A percentile compares a stretch with the other conserved stretches of the same genome.
These are phyloP conservation scores for Papiliotrema terrestris DNA, from an alignment of 1,284 basidiomycete genomes.

Conservation along the genomic window DNA sequence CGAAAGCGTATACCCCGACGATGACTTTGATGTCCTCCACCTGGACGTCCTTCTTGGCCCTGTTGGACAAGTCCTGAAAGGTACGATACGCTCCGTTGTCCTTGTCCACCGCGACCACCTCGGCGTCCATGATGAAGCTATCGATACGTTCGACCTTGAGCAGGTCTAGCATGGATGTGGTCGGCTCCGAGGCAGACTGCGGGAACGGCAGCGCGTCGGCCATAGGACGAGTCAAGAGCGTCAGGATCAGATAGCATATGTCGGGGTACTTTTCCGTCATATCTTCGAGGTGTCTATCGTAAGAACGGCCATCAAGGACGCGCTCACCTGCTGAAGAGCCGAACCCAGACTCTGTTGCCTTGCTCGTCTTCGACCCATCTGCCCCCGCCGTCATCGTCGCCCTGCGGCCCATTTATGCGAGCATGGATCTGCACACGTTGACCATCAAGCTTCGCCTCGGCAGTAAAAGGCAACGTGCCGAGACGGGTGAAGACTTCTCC, in stretches of 20 bases:
- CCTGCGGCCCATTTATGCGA: constrained; percentile 40
- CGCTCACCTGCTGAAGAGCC: constrained; percentile 68
- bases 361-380: constrained; percentile 51
- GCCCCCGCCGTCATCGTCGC: constrained; percentile 45
- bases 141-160: constrained; percentile 45
- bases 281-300: constrained; percentile 70
- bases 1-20: constrained; percentile 94
- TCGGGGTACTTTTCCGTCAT: constrained; percentile 96
- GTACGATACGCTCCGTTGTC: constrained; percentile 80
- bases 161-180: constrained; percentile 23
- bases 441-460: constrained; percentile 82
- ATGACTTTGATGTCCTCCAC: constrained; percentile 93
- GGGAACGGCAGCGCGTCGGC: constrained; percentile 27
- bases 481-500: constrained; percentile 75
- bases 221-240: constrained; percentile 45
- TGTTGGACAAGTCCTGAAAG: constrained; percentile 92
- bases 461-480: constrained; percentile 63
- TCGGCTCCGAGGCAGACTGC: constrained; percentile 23
- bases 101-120: constrained; percentile 93
- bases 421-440: constrained; percentile 83
- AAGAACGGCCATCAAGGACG: background rate
- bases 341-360: constrained; percentile 53
- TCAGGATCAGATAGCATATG: constrained; percentile 59
- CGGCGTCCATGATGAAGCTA: constrained; percentile 91
- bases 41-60: constrained; percentile 97